Conservation (phyloP, 768 basidiomycete species). For the Tricholoma saponaceum region DNA sequence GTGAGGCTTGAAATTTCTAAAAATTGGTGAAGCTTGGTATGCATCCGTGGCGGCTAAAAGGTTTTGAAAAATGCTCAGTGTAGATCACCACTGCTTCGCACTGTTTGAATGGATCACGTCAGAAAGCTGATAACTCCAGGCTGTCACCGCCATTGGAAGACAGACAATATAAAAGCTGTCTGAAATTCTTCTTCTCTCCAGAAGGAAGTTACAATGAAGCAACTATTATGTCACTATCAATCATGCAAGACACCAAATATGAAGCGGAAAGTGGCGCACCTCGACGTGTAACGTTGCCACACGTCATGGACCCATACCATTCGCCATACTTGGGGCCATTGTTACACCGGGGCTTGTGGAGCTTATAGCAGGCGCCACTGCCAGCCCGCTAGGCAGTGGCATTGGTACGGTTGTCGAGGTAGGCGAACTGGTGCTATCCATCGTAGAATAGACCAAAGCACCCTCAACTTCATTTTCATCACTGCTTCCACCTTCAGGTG, state of each 20-base stretch:
- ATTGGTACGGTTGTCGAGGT: conserved; percentile 6
- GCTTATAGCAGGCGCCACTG: background rate
- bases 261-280: background rate
- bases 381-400: background rate
- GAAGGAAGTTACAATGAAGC: background rate
- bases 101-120: background rate
- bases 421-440: conserved; percentile 17
- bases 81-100: background rate
- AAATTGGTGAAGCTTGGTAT: too few species aligned
- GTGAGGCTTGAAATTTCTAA: background rate
- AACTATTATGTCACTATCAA: background rate
- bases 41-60: too few species aligned
- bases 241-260: background rate
- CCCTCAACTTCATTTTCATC: conserved; percentile 28
- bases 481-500: conserved; percentile 12
- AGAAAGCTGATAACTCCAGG: background rate
- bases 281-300: background rate
- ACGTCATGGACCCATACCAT: background rate
- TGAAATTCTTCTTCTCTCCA: background rate
- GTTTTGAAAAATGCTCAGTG: background rate
- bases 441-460: conserved; percentile 21
- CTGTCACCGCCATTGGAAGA: background rate
- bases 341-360: background rate
- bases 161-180: background rate
- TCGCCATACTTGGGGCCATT: background rate